A percentile compares a stretch with the other conserved stretches of the same genome.
These are phyloP conservation scores for Botryotinia convoluta DNA, from an alignment of 2,329 filamentous ascomycete species.

Conservation along the genomic window DNA sequence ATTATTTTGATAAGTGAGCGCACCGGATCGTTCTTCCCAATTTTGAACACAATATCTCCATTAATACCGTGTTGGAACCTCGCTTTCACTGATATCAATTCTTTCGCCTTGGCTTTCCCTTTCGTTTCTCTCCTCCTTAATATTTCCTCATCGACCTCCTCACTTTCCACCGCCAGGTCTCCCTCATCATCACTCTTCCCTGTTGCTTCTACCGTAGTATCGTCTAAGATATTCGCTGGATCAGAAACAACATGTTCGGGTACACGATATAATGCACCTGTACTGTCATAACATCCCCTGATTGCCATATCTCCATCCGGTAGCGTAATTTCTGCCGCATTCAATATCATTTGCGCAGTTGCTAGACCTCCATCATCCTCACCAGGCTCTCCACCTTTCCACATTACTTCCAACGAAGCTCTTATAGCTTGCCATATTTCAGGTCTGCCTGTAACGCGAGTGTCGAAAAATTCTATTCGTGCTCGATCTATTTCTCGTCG, in stretches of 20 bases:
- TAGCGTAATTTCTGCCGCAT: slow-evolving; percentile 72
- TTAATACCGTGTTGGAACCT: slow-evolving; percentile 45
- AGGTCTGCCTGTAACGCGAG: slow-evolving; percentile 70
- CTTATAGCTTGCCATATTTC: slow-evolving; percentile 80
- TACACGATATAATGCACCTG: slow-evolving; percentile 67
- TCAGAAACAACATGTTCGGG: slow-evolving; percentile 68
- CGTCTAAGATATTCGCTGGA: slow-evolving; percentile 20
- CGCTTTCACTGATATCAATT: slow-evolving; percentile 31
- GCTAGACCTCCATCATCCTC: slow-evolving; percentile 47
- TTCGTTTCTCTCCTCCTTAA: slow-evolving; percentile 51
- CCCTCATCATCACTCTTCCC: slow-evolving; percentile 31
- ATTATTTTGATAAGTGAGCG: slow-evolving; percentile 61
- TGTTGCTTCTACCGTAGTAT: slow-evolving; percentile 36
- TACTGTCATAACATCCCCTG: slow-evolving; percentile 64
- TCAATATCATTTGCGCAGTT: slow-evolving; percentile 77
- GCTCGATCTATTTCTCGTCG: slow-evolving; percentile 66
- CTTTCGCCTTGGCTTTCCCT: slow-evolving; percentile 35
- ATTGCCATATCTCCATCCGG: slow-evolving; percentile 70
- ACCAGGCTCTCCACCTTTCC: slow-evolving; percentile 43
- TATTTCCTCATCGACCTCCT: slow-evolving; percentile 41
- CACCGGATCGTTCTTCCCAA: slow-evolving; percentile 63
- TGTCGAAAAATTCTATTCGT: slow-evolving; percentile 85
- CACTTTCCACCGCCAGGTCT: slow-evolving; percentile 27
- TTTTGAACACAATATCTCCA: slow-evolving; percentile 58
- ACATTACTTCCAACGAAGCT: slow-evolving; percentile 65